Evolutionary conservation across 2,329 filamentous ascomycete genomes (phyloP).

Genomic region (Sclerotinia minor): DNA sequence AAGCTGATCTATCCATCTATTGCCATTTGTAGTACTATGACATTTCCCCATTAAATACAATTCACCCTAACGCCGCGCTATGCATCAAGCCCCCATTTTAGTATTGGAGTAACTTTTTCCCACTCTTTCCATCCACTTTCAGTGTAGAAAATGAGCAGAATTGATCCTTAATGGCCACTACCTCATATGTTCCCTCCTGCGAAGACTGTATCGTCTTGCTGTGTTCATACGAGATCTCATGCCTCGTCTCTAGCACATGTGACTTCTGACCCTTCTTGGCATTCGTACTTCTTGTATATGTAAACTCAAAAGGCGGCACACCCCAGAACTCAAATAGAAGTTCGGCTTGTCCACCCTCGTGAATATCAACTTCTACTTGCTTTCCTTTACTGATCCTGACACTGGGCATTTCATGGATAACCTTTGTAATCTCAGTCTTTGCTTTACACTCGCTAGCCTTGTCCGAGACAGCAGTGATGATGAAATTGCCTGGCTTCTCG

Average conservation of each 20-base stretch:
- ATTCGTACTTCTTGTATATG: conserved; percentile 89
- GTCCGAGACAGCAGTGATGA: conserved; percentile 83
- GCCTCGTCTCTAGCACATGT: conserved; percentile 83
- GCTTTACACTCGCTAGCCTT: conserved; percentile 86
- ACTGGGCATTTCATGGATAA: conserved; percentile 87
- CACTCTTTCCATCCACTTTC: conserved; percentile 53
- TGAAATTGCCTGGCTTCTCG: conserved; percentile 85
- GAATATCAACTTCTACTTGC: conserved; percentile 83
- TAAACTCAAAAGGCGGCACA: conserved; percentile 95
- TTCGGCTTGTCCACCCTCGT: conserved; percentile 92
- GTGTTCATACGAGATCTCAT: conserved; percentile 80
- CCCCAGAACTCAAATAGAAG: conserved; percentile 95
- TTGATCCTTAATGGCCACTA: conserved; percentile 91
- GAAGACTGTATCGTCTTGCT: conserved; percentile 79
- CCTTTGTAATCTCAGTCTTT: conserved; percentile 72
- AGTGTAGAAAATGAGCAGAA: conserved; percentile 86
- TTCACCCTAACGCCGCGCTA: conserved; percentile 41
- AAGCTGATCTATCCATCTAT: conserved; percentile 1
- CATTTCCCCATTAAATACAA: conserved; percentile 15
- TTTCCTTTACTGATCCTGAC: conserved; percentile 86
- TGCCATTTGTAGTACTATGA: conserved; percentile 8
- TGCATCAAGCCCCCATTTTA: conserved; percentile 32
- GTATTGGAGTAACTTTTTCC: conserved; percentile 43
- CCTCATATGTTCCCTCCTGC: conserved; percentile 96
- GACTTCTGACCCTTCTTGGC: conserved; percentile 73